phyloP scores from a whole-genome alignment of 1,284 basidiomycete species.

The Fomitopsis pinicola region DNA sequence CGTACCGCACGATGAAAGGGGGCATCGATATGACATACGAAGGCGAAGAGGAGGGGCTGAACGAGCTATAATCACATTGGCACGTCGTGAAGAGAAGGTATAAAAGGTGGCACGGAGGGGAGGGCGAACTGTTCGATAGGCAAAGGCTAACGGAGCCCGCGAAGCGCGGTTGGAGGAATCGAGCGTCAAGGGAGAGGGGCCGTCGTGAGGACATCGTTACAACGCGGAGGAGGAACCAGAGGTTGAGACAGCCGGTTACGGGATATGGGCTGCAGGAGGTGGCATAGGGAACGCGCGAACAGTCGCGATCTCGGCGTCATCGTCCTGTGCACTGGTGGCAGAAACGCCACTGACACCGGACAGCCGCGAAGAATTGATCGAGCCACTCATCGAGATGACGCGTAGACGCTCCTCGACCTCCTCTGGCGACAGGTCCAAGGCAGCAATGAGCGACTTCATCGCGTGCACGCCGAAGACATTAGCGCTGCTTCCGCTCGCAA shows the following conservation, averaged over 20 bases:
- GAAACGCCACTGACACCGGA: slow-evolving; percentile 11
- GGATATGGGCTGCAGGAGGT: slow-evolving; percentile 10
- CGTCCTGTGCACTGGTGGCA: background rate
- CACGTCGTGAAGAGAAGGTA: background rate
- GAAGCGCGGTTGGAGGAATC: background rate
- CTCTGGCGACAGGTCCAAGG: slow-evolving; percentile 44
- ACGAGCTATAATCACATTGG: background rate
- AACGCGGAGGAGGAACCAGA: background rate
- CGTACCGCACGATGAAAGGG: background rate
- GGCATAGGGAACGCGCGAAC: slow-evolving; percentile 24
- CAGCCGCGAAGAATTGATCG: slow-evolving; percentile 19
- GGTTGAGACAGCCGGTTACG: background rate
- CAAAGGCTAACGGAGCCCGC: background rate
- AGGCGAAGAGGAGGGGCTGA: background rate
- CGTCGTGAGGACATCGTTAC: background rate
- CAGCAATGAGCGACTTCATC: slow-evolving; percentile 59
- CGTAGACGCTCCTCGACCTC: slow-evolving; percentile 41
- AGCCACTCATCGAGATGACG: slow-evolving; percentile 27
- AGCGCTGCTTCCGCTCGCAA: slow-evolving; percentile 19
- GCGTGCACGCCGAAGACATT: slow-evolving; percentile 37
- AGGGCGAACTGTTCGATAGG: background rate
- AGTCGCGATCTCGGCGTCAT: slow-evolving; percentile 16
- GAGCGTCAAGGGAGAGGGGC: background rate
- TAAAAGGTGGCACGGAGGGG: background rate
- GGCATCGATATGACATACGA: background rate